Percentiles rank a stretch among this genome's conserved stretches.
Conservation (phyloP, 2,329 filamentous ascomycete genomes). For the Trichoderma pleuroti region DNA sequence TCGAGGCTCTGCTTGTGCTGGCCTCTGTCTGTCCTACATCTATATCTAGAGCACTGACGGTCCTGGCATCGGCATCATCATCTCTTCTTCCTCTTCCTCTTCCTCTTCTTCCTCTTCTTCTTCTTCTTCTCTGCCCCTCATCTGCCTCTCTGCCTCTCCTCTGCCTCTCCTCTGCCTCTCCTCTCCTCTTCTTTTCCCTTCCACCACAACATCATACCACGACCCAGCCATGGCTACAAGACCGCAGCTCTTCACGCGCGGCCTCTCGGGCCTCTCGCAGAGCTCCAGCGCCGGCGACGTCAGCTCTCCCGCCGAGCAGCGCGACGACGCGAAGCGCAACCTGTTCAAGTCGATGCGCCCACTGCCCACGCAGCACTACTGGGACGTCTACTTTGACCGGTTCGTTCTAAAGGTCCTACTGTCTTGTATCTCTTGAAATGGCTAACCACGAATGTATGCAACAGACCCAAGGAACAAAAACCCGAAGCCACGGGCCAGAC, state of each 20-base stretch:
- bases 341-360: slow-evolving; percentile 71
- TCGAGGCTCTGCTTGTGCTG: neutral
- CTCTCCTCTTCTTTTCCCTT: neutral
- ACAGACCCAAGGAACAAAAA: slow-evolving; percentile 31
- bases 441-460: neutral
- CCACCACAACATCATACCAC: neutral
- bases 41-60: neutral
- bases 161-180: neutral
- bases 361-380: slow-evolving; percentile 75
- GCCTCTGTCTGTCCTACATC: neutral
- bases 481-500: slow-evolving; percentile 39
- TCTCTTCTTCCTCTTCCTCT: neutral
- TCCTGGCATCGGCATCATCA: neutral
- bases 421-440: neutral
- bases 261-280: slow-evolving; percentile 60
- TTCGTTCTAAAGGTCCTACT: slow-evolving; percentile 28
- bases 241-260: slow-evolving; percentile 59
- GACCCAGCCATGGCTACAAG: slow-evolving; percentile 48
- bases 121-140: neutral
- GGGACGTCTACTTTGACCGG: slow-evolving; percentile 68
- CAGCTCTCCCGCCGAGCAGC: slow-evolving; percentile 66
- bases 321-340: slow-evolving; percentile 79
- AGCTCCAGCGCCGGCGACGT: slow-evolving; percentile 57
- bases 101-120: neutral
- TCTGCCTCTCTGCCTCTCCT: neutral